Evolutionary conservation across 1,139 yeast genomes (phyloP).

Genomic region (Yueomyces sp.): DNA sequence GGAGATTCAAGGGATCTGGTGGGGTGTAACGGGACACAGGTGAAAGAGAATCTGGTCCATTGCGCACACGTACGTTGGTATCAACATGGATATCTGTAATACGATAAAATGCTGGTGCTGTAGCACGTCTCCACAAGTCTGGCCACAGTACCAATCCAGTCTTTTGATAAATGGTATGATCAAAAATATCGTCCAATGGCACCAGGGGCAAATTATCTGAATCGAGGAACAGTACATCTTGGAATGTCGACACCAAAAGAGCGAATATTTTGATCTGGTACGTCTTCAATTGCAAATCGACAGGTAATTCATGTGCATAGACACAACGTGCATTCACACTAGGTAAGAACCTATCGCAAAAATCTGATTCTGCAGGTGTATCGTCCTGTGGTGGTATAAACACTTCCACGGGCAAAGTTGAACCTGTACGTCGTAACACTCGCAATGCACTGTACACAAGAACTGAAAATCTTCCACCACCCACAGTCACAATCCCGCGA

Average conservation of each 20-base stretch:
- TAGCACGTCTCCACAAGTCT: constrained; percentile 55
- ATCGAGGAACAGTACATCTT: constrained; percentile 48
- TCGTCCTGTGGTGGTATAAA: constrained; percentile 41
- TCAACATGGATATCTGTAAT: constrained; percentile 35
- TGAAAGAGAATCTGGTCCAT: constrained; percentile 14
- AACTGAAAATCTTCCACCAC: constrained; percentile 49
- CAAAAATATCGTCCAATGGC: constrained; percentile 40
- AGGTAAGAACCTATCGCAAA: constrained; percentile 41
- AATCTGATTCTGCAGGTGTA: constrained; percentile 31
- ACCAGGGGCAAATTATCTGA: constrained; percentile 54
- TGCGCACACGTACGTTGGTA: constrained; percentile 14
- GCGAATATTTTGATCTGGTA: constrained; percentile 57
- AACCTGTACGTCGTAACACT: constrained; percentile 40
- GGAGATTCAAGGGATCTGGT: not conserved
- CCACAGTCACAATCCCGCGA: constrained; percentile 49
- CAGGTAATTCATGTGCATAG: constrained; percentile 27
- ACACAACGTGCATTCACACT: constrained; percentile 43
- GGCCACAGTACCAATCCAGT: constrained; percentile 49
- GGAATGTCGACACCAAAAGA: constrained; percentile 43
- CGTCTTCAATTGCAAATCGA: constrained; percentile 32
- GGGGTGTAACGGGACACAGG: constrained; percentile 14
- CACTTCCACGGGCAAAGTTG: constrained; percentile 47
- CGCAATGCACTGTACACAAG: constrained; percentile 42
- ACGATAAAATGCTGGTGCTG: constrained; percentile 46
- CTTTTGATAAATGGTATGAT: constrained; percentile 23